Evolutionary conservation across 257 asterid species (phyloP).

Genomic region (Solanum pinnatisectum): DNA sequence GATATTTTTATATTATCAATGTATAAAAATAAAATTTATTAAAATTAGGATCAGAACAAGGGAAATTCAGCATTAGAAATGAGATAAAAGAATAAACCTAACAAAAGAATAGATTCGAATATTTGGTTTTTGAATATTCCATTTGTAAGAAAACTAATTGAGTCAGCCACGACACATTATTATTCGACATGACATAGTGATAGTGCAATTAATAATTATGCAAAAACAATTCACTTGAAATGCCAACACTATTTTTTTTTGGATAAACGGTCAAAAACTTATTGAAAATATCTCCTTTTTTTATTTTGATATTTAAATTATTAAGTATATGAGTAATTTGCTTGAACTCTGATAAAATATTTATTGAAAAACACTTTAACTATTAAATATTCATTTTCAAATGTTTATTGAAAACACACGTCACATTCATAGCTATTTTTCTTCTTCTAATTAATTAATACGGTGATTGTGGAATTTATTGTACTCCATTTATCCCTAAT

Average conservation of each 20-base stretch:
- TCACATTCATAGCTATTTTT: neutral
- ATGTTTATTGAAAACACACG: neutral
- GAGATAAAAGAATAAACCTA: neutral
- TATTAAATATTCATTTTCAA: too few species aligned
- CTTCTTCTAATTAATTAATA: neutral
- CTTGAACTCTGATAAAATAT: neutral
- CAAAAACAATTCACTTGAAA: neutral
- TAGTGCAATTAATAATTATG: neutral
- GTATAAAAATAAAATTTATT: neutral
- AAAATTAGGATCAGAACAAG: neutral
- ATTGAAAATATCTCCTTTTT: too few species aligned
- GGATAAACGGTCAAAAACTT: too few species aligned
- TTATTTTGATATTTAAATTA: too few species aligned
- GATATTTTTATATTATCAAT: neutral
- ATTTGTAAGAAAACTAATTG: neutral
- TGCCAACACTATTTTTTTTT: too few species aligned
- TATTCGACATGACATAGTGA: neutral
- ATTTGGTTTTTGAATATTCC: neutral
- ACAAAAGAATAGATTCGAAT: neutral
- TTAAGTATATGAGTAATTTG: too few species aligned
- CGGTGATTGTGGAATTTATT: neutral
- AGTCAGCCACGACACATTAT: neutral
- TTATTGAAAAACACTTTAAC: too few species aligned
- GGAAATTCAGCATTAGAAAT: neutral
- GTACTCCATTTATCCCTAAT: rapidly evolving